These are phyloP conservation scores for Talaromyces sp. DNA, from an alignment of 2,329 filamentous ascomycete species.

Conservation along the genomic window DNA sequence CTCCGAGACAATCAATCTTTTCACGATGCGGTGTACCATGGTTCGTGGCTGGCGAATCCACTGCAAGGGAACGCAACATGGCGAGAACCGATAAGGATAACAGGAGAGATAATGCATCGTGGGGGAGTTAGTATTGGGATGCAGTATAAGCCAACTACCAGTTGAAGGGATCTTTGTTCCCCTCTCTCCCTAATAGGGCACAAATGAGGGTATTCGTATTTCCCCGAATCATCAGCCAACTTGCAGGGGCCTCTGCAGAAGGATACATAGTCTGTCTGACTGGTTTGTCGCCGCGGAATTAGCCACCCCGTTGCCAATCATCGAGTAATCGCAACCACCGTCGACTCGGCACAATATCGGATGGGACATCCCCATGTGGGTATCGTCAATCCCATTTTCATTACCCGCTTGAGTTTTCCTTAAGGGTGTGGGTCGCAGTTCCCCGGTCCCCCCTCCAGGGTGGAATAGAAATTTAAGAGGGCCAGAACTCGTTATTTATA, in stretches of 20 bases:
- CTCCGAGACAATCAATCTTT: background rate
- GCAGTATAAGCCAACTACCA: too few species aligned
- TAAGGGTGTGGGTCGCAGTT: slow-evolving; percentile 3
- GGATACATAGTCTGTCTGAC: slow-evolving; percentile 1
- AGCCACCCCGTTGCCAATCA: slow-evolving; percentile 13
- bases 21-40: slow-evolving; percentile 4
- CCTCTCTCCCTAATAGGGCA: slow-evolving; percentile 18
- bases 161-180: too few species aligned
- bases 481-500: slow-evolving; percentile 18
- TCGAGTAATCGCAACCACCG: slow-evolving; percentile 22
- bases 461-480: background rate
- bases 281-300: slow-evolving; percentile 7
- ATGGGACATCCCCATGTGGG: slow-evolving; percentile 13
- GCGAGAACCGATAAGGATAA: background rate
- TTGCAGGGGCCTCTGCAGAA: background rate
- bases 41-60: background rate
- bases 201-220: slow-evolving; percentile 31
- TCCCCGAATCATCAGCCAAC: background rate
- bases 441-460: background rate
- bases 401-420: slow-evolving; percentile 7
- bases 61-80: background rate
- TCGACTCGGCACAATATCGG: slow-evolving; percentile 3
- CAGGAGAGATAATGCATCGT: too few species aligned
- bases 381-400: slow-evolving; percentile 5
- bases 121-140: too few species aligned